Conservation (phyloP, 225 moss, liverwort and hornwort species). For the Pleurozium schreberi region DNA sequence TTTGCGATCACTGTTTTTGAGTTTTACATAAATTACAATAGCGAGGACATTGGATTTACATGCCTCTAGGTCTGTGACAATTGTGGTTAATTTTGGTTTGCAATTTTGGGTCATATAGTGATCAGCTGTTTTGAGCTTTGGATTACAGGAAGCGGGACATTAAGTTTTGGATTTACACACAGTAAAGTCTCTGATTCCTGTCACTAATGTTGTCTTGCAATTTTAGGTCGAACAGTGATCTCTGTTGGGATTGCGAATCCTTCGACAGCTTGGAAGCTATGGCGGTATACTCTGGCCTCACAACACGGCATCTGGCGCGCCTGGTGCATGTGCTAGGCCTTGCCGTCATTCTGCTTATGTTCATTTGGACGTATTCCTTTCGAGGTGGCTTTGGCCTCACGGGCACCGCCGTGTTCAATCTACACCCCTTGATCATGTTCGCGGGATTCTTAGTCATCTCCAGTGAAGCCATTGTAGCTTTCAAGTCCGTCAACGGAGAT, state of each 20-base stretch:
- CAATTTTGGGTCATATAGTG: not conserved
- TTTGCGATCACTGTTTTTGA: not conserved
- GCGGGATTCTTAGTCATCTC: conserved; percentile 74
- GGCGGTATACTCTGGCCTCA: conserved; percentile 27
- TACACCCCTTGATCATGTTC: conserved; percentile 74
- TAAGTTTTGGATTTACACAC: not conserved
- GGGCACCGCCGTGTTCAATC: conserved; percentile 50
- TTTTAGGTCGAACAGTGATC: not conserved
- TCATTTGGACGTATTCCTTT: conserved; percentile 52
- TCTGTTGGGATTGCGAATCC: not conserved
- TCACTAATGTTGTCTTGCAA: not conserved
- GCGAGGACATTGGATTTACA: not conserved
- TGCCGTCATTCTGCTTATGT: conserved; percentile 10
- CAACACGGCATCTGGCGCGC: conserved; percentile 26
- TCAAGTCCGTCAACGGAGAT: conserved; percentile 1
- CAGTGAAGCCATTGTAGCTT: conserved; percentile 27
- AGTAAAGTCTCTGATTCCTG: not conserved
- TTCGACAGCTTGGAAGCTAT: not conserved
- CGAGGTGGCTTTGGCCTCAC: conserved; percentile 50
- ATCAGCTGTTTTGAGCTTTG: not conserved
- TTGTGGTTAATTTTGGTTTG: not conserved
- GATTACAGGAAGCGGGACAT: not conserved
- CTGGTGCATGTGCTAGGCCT: conserved; percentile 55
- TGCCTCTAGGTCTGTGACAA: not conserved
- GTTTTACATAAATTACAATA: not conserved